phyloP scores from a whole-genome alignment of 2,329 filamentous ascomycete genomes.

The Colletotrichum chlorophyti region DNA sequence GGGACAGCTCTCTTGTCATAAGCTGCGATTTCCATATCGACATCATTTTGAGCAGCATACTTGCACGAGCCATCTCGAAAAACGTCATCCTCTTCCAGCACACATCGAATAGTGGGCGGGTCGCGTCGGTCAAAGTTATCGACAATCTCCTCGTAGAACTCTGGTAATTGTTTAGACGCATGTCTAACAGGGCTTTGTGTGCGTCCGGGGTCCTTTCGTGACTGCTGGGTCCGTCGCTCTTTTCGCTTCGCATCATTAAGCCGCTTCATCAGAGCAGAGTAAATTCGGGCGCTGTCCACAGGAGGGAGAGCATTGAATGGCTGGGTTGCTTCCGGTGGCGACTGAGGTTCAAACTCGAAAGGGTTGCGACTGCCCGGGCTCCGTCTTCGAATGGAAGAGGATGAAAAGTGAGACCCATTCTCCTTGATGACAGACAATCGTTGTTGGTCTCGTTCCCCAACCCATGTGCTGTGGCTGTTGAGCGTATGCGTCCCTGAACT shows the following conservation, averaged over 20 bases:
- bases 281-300: slow-evolving; percentile 65
- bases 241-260: slow-evolving; percentile 47
- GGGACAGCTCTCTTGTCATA: background rate
- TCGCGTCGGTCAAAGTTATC: background rate
- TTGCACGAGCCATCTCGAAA: slow-evolving; percentile 33
- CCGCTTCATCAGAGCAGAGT: slow-evolving; percentile 68
- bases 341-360: slow-evolving; percentile 11
- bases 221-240: background rate
- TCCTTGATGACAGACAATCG: slow-evolving; percentile 72
- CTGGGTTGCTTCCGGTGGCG: background rate
- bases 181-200: too few relatives aligned
- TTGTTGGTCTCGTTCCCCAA: slow-evolving; percentile 57
- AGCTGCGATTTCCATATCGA: background rate
- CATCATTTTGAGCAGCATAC: background rate
- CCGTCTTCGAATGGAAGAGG: slow-evolving; percentile 41
- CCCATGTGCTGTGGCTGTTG: slow-evolving; percentile 44
- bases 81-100: slow-evolving; percentile 41
- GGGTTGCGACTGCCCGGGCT: slow-evolving; percentile 33
- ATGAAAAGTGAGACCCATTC: slow-evolving; percentile 51
- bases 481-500: slow-evolving; percentile 67
- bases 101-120: slow-evolving; percentile 37
- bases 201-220: background rate
- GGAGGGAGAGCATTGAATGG: slow-evolving; percentile 33
- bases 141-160: background rate
- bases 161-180: background rate